phyloP scores from a whole-genome alignment of 2,329 filamentous ascomycete genomes.

The Phaeomoniella chlamydospora region DNA sequence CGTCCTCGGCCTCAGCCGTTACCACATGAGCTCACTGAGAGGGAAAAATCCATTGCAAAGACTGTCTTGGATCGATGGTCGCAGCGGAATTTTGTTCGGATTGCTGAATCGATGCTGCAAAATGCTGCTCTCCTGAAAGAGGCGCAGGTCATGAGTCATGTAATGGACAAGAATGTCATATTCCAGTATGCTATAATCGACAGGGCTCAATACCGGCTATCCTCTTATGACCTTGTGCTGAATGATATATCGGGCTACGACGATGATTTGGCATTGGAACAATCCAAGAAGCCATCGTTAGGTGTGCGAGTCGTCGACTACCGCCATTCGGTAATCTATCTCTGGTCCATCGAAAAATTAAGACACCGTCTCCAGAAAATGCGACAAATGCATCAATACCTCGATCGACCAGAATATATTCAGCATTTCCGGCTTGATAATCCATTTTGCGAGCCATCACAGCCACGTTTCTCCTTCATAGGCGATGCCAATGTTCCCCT shows the following conservation, averaged over 20 bases:
- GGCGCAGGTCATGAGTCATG: constrained; percentile 94
- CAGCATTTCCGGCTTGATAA: constrained; percentile 88
- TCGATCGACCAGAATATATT: constrained; percentile 87
- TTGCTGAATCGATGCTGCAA: constrained; percentile 84
- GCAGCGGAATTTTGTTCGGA: constrained; percentile 72
- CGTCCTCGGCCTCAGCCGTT: constrained; percentile 17
- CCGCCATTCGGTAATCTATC: constrained; percentile 66
- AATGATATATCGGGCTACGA: constrained; percentile 82
- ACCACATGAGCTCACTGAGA: constrained; percentile 45
- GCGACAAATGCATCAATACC: constrained; percentile 93
- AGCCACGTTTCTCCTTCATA: constrained; percentile 82
- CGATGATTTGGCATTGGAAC: constrained; percentile 68
- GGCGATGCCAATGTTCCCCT: constrained; percentile 89
- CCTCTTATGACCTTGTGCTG: constrained; percentile 90
- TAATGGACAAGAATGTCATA: constrained; percentile 80
- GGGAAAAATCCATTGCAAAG: constrained; percentile 57
- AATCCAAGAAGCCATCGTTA: constrained; percentile 75
- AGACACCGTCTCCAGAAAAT: constrained; percentile 77
- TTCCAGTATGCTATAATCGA: constrained; percentile 94
- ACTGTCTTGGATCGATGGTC: constrained; percentile 61
- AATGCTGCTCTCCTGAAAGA: constrained; percentile 83
- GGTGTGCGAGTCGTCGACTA: constrained; percentile 86
- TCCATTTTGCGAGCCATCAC: constrained; percentile 79
- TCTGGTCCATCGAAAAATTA: constrained; percentile 92
- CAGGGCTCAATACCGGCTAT: constrained; percentile 72